Percentiles rank a stretch among this genome's conserved stretches.
phyloP scores from a whole-genome alignment of 2,329 filamentous ascomycete genomes.

The Penicillium janthinellum region DNA sequence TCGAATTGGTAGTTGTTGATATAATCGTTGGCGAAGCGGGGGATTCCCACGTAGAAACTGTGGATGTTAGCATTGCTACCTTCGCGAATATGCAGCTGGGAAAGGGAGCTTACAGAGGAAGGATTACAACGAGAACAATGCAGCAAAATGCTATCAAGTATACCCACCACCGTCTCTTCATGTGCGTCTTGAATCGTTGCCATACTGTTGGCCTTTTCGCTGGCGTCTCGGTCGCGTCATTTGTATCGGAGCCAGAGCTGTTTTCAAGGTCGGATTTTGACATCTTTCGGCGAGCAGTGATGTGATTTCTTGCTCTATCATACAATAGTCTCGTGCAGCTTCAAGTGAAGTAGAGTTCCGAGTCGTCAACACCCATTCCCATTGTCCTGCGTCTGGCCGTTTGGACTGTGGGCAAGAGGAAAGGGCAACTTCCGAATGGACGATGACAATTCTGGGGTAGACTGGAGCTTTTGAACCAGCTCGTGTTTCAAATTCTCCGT shows the following conservation, averaged over 20 bases:
- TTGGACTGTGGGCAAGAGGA: not conserved
- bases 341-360: too few species aligned
- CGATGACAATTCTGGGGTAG: not conserved
- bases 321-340: too few species aligned
- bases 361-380: not conserved
- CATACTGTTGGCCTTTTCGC: conserved; percentile 19
- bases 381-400: not conserved
- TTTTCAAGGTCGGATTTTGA: conserved; percentile 23
- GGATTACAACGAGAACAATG: conserved; percentile 24
- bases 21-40: conserved; percentile 27
- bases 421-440: not conserved
- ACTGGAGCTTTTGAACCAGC: not conserved
- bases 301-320: too few species aligned
- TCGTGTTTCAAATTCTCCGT: not conserved
- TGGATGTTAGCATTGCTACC: not conserved
- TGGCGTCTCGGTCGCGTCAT: not conserved
- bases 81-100: not conserved
- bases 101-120: conserved; percentile 24
- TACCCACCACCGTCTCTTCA: conserved; percentile 33
- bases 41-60: conserved; percentile 30
- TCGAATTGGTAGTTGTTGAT: conserved; percentile 29
- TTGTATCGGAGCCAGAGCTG: conserved; percentile 16
- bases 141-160: conserved; percentile 25
- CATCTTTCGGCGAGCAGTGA: conserved; percentile 9
- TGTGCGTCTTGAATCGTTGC: conserved; percentile 26